phyloP scores from a whole-genome alignment of 371 early-diverging fungal species.

The Haplosporangium sp. region DNA sequence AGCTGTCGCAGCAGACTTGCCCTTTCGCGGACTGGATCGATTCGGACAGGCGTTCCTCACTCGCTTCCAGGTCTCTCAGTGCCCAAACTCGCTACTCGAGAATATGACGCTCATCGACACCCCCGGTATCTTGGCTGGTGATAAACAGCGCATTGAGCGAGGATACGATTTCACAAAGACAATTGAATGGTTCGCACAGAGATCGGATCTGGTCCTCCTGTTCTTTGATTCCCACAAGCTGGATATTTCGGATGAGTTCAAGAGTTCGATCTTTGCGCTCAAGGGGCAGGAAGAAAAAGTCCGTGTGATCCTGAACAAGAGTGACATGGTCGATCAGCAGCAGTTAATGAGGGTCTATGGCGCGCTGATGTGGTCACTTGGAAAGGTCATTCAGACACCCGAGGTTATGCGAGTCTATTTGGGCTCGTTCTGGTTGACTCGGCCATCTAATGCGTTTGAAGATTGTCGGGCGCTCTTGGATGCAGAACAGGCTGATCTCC shows the following conservation, averaged over 20 bases:
- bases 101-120: constrained; percentile 90
- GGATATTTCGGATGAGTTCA: constrained; percentile 92
- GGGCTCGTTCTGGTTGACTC: constrained; percentile 83
- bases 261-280: constrained; percentile 77
- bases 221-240: constrained; percentile 91
- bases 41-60: constrained; percentile 87
- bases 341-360: constrained; percentile 93
- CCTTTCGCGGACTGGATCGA: constrained; percentile 78
- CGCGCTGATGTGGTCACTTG: constrained; percentile 94
- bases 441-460: constrained; percentile 75
- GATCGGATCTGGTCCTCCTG: constrained; percentile 85
- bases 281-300: constrained; percentile 90
- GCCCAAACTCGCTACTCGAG: constrained; percentile 75
- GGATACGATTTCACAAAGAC: constrained; percentile 87
- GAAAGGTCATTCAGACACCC: constrained; percentile 88
- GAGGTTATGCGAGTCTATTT: constrained; percentile 90
- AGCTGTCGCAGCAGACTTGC: constrained; percentile 86
- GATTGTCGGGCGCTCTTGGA: constrained; percentile 78
- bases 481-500: constrained; percentile 81
- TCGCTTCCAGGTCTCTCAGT: constrained; percentile 88
- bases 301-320: constrained; percentile 87
- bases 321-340: constrained; percentile 86
- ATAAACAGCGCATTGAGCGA: constrained; percentile 82
- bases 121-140: constrained; percentile 89
- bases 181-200: constrained; percentile 90